Evolutionary conservation across 495 filamentous ascomycete genomes (phyloP).

Genomic region (Daldinia loculata): DNA sequence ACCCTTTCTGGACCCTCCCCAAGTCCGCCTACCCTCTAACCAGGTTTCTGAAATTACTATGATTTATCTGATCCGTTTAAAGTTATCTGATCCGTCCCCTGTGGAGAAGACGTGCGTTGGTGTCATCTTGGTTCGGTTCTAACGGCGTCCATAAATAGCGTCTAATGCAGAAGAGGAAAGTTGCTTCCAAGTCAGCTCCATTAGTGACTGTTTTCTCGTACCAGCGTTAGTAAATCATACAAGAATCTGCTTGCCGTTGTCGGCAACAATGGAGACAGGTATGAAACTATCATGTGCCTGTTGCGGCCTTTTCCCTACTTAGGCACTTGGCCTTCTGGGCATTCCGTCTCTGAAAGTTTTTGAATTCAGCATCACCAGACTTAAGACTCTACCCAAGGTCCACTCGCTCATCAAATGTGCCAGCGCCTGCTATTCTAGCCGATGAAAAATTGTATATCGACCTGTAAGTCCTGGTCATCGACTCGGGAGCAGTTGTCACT

Average conservation of each 20-base stretch:
- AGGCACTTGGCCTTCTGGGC: slow-evolving; percentile 20
- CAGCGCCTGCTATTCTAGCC: slow-evolving; percentile 9
- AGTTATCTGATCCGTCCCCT: slow-evolving; percentile 46
- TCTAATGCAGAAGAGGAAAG: slow-evolving; percentile 41
- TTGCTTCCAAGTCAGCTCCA: slow-evolving; percentile 32
- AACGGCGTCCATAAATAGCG: slow-evolving; percentile 11
- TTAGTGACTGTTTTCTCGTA: slow-evolving; percentile 25
- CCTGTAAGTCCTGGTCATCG: slow-evolving; percentile 6
- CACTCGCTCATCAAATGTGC: slow-evolving; percentile 10
- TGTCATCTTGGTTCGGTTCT: slow-evolving; percentile 31
- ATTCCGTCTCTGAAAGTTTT: slow-evolving; percentile 19
- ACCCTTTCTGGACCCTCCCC: too few relatives aligned
- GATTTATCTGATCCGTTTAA: slow-evolving; percentile 47
- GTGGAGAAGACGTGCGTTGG: slow-evolving; percentile 34
- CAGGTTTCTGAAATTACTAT: slow-evolving; percentile 33
- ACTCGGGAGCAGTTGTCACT: neutral
- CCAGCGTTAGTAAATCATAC: slow-evolving; percentile 24
- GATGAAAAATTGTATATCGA: neutral
- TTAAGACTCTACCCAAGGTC: slow-evolving; percentile 14
- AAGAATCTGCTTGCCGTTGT: slow-evolving; percentile 37
- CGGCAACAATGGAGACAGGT: slow-evolving; percentile 41
- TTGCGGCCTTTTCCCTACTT: slow-evolving; percentile 24
- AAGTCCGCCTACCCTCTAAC: slow-evolving; percentile 11
- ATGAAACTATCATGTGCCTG: slow-evolving; percentile 34
- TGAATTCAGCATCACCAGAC: slow-evolving; percentile 23